Evolutionary conservation across 805 yeast species (phyloP).

Genomic region (Ogataea dorogensis): DNA sequence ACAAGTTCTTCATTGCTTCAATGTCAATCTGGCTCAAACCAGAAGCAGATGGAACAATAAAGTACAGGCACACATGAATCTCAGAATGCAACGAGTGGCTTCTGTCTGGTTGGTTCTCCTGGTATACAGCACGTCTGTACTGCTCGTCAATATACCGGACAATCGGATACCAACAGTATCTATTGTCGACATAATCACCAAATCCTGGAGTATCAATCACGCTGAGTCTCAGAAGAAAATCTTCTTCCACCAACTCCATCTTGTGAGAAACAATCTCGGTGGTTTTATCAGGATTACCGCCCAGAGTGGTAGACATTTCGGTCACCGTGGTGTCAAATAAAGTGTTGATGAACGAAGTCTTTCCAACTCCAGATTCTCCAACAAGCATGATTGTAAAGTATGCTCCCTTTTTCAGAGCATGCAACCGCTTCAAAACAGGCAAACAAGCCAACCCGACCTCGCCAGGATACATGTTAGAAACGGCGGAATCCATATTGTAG

Average conservation of each 20-base stretch:
- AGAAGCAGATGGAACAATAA: slow-evolving; percentile 67
- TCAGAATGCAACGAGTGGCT: slow-evolving; percentile 54
- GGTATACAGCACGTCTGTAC: slow-evolving; percentile 63
- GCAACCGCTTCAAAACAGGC: slow-evolving; percentile 31
- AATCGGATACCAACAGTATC: slow-evolving; percentile 64
- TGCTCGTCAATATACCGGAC: slow-evolving; percentile 78
- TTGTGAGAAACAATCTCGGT: slow-evolving; percentile 36
- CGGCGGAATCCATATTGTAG: slow-evolving; percentile 31
- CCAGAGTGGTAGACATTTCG: slow-evolving; percentile 23
- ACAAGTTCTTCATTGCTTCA: slow-evolving; percentile 66
- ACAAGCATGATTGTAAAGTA: slow-evolving; percentile 79
- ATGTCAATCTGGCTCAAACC: slow-evolving; percentile 67
- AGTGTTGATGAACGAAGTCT: slow-evolving; percentile 77
- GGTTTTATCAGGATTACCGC: slow-evolving; percentile 32
- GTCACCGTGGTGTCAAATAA: slow-evolving; percentile 55
- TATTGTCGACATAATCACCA: slow-evolving; percentile 67
- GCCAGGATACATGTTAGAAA: slow-evolving; percentile 23
- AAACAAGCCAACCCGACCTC: slow-evolving; percentile 32
- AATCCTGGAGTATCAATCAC: slow-evolving; percentile 76
- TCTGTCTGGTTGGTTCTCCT: slow-evolving; percentile 74
- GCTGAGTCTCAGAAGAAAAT: slow-evolving; percentile 56
- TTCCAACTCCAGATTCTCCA: slow-evolving; percentile 86
- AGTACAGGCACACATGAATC: slow-evolving; percentile 84
- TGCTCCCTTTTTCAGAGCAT: slow-evolving; percentile 56
- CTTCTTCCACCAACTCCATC: slow-evolving; percentile 58